Conservation (phyloP, 108 stramenopile species). For the Skeletonema potamos region DNA sequence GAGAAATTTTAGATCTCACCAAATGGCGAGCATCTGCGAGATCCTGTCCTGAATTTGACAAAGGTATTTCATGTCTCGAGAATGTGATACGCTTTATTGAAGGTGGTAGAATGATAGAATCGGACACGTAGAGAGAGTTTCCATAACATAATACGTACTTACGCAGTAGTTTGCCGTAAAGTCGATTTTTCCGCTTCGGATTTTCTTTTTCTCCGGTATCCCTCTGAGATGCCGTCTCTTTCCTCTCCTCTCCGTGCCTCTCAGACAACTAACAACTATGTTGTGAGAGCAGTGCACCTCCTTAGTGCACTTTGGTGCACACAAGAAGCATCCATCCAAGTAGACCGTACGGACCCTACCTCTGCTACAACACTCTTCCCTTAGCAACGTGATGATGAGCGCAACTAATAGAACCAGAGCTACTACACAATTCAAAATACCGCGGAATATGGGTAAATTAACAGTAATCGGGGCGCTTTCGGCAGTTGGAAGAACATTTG, state of each 20-base stretch:
- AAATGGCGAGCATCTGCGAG: conserved; percentile 8
- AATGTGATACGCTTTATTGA: conserved; percentile 8
- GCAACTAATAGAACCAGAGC: neutral
- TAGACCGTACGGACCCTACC: too few species aligned
- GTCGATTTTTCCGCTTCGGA: too few species aligned
- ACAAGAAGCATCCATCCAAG: too few species aligned
- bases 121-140: neutral
- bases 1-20: conserved; percentile 14
- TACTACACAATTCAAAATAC: neutral
- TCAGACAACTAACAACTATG: too few species aligned
- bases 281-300: too few species aligned
- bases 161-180: too few species aligned
- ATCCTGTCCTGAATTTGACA: neutral
- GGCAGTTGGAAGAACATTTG: neutral
- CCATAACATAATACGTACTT: neutral
- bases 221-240: too few species aligned
- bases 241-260: too few species aligned
- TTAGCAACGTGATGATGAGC: neutral
- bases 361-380: too few species aligned
- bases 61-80: conserved; percentile 25
- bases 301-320: too few species aligned
- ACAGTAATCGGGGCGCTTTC: neutral
- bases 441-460: neutral
- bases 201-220: too few species aligned
- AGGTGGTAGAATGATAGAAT: neutral